Conservation (phyloP, 768 basidiomycete species). For the Mycena sanguinolenta region DNA sequence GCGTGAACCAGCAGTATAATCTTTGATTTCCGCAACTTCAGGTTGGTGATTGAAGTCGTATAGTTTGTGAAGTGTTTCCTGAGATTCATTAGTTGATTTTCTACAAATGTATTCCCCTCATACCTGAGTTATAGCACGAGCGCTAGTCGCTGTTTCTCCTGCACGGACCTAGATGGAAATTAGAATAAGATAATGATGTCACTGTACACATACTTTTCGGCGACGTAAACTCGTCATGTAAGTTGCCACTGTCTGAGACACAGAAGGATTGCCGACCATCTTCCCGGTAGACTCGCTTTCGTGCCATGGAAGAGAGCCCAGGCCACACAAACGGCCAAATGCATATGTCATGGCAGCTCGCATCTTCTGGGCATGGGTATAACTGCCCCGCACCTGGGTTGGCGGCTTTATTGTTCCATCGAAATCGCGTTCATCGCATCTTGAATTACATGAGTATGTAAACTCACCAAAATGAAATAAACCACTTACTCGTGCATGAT, state of each 20-base stretch:
- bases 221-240: neutral
- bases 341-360: neutral
- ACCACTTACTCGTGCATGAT: neutral
- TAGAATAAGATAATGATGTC: neutral
- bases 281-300: neutral
- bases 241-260: neutral
- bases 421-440: neutral
- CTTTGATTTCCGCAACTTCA: neutral
- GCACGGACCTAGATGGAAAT: neutral
- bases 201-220: neutral
- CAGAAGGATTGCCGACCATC: neutral
- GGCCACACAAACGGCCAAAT: neutral
- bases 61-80: neutral
- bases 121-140: neutral
- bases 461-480: neutral
- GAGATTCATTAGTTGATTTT: too few relatives aligned
- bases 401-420: neutral
- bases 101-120: neutral
- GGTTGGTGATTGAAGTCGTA: neutral
- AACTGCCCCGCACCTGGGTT: neutral
- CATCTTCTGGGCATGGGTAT: neutral
- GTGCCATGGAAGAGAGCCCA: neutral
- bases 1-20: slow-evolving; percentile 10
- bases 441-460: neutral
- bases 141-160: neutral